Evolutionary conservation across 805 yeast species (phyloP), one percentile per base, ranked within the genome.

Genomic region (Candida dajiaensis): DNA sequence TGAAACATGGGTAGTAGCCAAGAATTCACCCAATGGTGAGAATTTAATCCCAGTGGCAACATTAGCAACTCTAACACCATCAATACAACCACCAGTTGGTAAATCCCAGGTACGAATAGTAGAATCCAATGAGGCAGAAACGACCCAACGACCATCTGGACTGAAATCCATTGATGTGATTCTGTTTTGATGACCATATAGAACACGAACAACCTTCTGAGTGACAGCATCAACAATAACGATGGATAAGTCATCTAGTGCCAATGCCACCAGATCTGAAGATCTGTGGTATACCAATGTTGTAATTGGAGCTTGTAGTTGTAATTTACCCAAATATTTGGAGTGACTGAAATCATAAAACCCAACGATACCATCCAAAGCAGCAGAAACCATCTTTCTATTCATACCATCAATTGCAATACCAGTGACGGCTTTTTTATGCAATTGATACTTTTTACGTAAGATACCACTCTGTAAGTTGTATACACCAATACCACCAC

Each of bases 101-200:
- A 94, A 76, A 64, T 94, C 98, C 98, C 98, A 94, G 0, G 97
- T 89, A 59, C 99, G 78, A 42, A 94, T 72, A 0, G 98, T 89
- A 2, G 87, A 75, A 62, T 94, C 99, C 50, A 89, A 71, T 1
- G 89, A 76, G 1, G 87, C 81, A 21, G 94, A 80, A 9, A 94
- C 81, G 31, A 94, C 69, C 97, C 98, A 94, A 63, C 97, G 80
- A 31, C 97, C 98, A 63, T 90, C 92, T 5, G 96, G 95, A 4
- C 95, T 83, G 61, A 94, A 92, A 63, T 88, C 97, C 63, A 92
- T 65, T 1, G 87, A 76, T 0, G 97, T 89, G 53, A 94, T 81
- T 58, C 96, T 76, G 65, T 90, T 89, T 12, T 84, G 74, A 61
- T 94, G 99, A 5, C 99, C 99, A 70, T 80, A 81, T 48, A 94